Conservation (phyloP, 1,139 yeast genomes). For the Geotrichum fermentans region DNA sequence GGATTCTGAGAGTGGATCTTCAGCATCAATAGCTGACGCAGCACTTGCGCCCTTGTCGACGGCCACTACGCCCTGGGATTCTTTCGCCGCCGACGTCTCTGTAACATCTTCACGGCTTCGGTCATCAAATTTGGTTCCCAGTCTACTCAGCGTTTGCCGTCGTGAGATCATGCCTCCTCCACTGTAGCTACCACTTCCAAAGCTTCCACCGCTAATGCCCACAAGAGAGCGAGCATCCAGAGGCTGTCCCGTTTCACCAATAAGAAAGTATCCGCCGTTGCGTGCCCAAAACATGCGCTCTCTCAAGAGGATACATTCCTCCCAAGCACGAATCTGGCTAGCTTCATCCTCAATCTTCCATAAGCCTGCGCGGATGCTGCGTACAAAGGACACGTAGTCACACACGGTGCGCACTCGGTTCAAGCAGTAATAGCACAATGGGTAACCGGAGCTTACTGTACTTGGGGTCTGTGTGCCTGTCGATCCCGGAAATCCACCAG, state of each 20-base stretch:
- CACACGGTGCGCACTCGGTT: conserved; percentile 73
- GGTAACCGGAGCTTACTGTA: conserved; percentile 42
- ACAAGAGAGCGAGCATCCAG: neutral
- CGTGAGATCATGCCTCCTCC: neutral
- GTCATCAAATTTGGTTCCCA: neutral
- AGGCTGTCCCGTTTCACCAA: conserved; percentile 9
- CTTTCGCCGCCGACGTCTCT: too few species aligned
- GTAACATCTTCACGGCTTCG: neutral
- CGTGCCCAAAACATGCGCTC: conserved; percentile 79
- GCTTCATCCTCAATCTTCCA: conserved; percentile 46
- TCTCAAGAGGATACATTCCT: conserved; percentile 52
- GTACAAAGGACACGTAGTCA: conserved; percentile 68
- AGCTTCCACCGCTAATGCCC: neutral
- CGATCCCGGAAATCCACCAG: conserved; percentile 2
- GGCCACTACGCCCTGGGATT: too few species aligned
- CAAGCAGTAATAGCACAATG: conserved; percentile 82
- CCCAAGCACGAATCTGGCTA: conserved; percentile 48
- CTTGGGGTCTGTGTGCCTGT: neutral
- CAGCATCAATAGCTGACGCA: too few species aligned
- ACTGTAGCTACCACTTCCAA: neutral
- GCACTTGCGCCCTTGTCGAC: too few species aligned
- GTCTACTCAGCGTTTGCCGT: neutral
- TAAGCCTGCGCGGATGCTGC: conserved; percentile 54
- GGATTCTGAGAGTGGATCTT: too few species aligned
- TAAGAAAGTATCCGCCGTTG: conserved; percentile 45